These are phyloP conservation scores for Scheffersomyces segobiensis DNA, from an alignment of 1,139 yeast species.

Conservation along the genomic window DNA sequence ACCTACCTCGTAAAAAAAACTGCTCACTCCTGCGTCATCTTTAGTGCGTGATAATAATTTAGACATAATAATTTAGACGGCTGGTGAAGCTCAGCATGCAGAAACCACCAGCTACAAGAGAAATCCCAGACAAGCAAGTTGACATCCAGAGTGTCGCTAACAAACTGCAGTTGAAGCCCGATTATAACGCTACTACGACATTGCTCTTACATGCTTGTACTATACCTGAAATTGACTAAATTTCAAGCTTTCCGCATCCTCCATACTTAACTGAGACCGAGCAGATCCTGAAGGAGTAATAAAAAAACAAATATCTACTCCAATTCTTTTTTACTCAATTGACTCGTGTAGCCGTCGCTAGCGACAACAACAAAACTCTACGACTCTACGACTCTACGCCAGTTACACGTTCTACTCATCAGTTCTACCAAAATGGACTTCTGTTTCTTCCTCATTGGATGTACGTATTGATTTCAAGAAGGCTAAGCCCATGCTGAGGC, in stretches of 20 bases:
- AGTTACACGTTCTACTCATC: neutral
- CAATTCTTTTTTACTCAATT: neutral
- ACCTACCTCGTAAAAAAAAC: neutral
- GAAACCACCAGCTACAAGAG: neutral
- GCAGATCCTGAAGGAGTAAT: neutral
- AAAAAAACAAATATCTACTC: neutral
- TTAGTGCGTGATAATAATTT: neutral
- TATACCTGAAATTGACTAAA: neutral
- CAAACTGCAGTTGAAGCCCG: neutral
- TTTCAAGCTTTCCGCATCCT: neutral
- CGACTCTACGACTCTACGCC: too few relatives aligned
- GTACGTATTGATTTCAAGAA: slow-evolving; percentile 3
- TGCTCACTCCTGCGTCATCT: neutral
- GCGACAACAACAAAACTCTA: neutral
- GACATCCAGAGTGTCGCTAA: too few relatives aligned
- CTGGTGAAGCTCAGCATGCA: neutral
- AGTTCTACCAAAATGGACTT: slow-evolving; percentile 1
- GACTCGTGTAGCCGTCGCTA: neutral
- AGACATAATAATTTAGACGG: neutral
- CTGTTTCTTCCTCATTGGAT: slow-evolving; percentile 7
- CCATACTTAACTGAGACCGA: neutral
- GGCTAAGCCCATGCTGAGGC: neutral
- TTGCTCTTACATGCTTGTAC: neutral
- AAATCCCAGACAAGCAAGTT: neutral
- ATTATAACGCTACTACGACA: neutral